phyloP scores from a whole-genome alignment of 371 early-diverging fungal genomes.

The Saksenaea oblongispora region DNA sequence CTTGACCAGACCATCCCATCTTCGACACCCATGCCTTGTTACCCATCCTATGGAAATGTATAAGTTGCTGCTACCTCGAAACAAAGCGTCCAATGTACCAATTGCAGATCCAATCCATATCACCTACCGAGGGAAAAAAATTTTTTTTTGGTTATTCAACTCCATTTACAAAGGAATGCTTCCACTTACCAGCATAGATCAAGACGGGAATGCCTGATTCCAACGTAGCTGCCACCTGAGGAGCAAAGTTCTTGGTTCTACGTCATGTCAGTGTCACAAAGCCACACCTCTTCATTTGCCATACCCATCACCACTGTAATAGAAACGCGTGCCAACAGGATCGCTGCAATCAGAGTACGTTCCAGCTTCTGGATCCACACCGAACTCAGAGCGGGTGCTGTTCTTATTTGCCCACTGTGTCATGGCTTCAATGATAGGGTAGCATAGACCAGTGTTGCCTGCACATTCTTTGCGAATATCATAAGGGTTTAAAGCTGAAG shows the following conservation, averaged over 20 bases:
- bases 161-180: neutral
- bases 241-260: conserved; percentile 51
- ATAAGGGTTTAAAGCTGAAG: conserved; percentile 51
- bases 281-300: neutral
- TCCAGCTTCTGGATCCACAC: conserved; percentile 58
- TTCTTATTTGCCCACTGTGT: conserved; percentile 71
- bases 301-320: conserved; percentile 80
- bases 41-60: conserved; percentile 54
- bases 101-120: conserved; percentile 80
- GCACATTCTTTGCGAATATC: conserved; percentile 75
- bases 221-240: conserved; percentile 52
- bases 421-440: conserved; percentile 74
- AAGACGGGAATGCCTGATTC: conserved; percentile 77
- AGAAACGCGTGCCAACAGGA: conserved; percentile 71
- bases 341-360: conserved; percentile 75
- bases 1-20: conserved; percentile 79
- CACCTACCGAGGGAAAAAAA: conserved; percentile 17
- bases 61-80: neutral
- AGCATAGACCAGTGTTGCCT: conserved; percentile 68
- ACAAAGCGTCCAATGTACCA: conserved; percentile 37
- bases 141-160: neutral
- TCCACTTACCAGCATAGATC: conserved; percentile 81
- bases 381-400: conserved; percentile 72
- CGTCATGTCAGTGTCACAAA: neutral
- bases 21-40: conserved; percentile 84